Percentiles rank a stretch among this genome's conserved stretches.
Conservation (phyloP, 129 eudicot species). For the Chrysanthemum seticuspe region DNA sequence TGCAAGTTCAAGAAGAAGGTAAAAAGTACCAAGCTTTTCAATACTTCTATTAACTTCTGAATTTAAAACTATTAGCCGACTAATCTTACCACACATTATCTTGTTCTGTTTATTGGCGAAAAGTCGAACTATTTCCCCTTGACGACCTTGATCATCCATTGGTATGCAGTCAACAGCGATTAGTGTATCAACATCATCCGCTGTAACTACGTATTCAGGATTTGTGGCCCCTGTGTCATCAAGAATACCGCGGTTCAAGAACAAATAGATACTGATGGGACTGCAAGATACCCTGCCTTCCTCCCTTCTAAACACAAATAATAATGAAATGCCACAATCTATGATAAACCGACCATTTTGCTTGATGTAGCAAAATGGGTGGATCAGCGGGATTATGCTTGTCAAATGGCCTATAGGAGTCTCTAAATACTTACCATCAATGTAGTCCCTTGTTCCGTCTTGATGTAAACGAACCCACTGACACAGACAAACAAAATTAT, state of each 20-base stretch:
- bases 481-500: conserved; percentile 14
- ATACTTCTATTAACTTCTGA: not conserved
- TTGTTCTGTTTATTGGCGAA: conserved; percentile 91
- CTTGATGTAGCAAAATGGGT: too few species aligned
- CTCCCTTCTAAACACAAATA: not conserved
- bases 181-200: conserved; percentile 92
- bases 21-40: not conserved
- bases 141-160: conserved; percentile 94
- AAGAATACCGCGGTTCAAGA: conserved; percentile 4
- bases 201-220: conserved; percentile 95
- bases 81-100: conserved; percentile 80
- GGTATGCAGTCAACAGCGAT: conserved; percentile 98
- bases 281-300: too few species aligned
- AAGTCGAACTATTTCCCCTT: conserved; percentile 77
- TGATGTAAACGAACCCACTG: conserved; percentile 99
- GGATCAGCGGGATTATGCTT: too few species aligned
- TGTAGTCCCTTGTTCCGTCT: conserved; percentile 73
- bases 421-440: conserved; percentile 61
- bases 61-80: not conserved
- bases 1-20: not conserved
- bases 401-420: not conserved
- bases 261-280: not conserved
- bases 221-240: conserved; percentile 78
- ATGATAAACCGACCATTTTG: not conserved
- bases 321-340: not conserved